Conservation (phyloP, 805 yeast genomes). For the Ogataea nakhonphanomensis region DNA sequence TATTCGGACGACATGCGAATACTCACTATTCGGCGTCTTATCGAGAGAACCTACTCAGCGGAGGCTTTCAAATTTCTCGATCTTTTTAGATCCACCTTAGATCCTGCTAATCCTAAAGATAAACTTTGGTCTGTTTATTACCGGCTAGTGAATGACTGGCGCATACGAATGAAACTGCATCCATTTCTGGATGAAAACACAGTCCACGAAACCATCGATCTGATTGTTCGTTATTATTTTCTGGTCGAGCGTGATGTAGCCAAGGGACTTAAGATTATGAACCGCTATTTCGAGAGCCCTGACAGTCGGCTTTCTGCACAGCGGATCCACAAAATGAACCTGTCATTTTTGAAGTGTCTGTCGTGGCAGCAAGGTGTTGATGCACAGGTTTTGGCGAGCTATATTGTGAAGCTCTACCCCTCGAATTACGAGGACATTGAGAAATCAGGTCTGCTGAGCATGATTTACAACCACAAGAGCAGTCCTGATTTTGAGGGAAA, state of each 20-base stretch:
- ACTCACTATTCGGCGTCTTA: slow-evolving; percentile 18
- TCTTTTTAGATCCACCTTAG: slow-evolving; percentile 8
- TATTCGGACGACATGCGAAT: slow-evolving; percentile 20
- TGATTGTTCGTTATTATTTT: slow-evolving; percentile 12
- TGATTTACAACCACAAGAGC: slow-evolving; percentile 12
- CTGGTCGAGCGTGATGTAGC: slow-evolving; percentile 10
- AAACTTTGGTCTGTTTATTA: slow-evolving; percentile 2
- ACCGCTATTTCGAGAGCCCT: slow-evolving; percentile 10
- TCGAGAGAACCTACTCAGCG: slow-evolving; percentile 10
- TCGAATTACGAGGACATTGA: slow-evolving; percentile 3
- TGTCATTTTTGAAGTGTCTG: slow-evolving; percentile 11
- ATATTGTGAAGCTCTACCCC: slow-evolving; percentile 15
- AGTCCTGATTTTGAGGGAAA: slow-evolving; percentile 2
- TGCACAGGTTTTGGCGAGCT: slow-evolving; percentile 12
- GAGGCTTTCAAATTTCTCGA: slow-evolving; percentile 18
- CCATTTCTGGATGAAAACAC: slow-evolving; percentile 7
- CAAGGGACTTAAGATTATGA: slow-evolving; percentile 16
- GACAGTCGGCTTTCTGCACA: not conserved
- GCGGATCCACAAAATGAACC: slow-evolving; percentile 6
- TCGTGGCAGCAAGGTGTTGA: slow-evolving; percentile 6
- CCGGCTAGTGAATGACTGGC: slow-evolving; percentile 10
- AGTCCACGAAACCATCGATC: slow-evolving; percentile 11
- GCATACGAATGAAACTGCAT: slow-evolving; percentile 9
- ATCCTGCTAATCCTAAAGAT: not conserved
- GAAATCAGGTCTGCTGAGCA: slow-evolving; percentile 13